A percentile compares a stretch with the other conserved stretches of the same genome.
Conservation (phyloP, 2,329 filamentous ascomycete species). For the Hypoxylon sp. region DNA sequence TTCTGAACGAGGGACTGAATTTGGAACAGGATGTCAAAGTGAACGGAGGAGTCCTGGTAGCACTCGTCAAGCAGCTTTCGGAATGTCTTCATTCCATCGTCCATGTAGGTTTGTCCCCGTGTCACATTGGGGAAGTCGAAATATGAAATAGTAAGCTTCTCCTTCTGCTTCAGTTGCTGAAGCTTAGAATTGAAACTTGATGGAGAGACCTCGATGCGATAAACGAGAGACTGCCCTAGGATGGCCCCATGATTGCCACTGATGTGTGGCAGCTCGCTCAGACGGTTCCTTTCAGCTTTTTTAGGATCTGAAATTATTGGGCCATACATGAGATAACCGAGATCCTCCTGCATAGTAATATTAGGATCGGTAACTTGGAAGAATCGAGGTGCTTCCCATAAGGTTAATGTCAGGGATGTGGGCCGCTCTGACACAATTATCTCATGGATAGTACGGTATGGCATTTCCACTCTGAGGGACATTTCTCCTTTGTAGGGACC, state of each 20-base stretch:
- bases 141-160: slow-evolving; percentile 46
- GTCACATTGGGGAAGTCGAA: slow-evolving; percentile 42
- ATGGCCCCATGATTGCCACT: slow-evolving; percentile 51
- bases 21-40: slow-evolving; percentile 71
- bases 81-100: slow-evolving; percentile 50
- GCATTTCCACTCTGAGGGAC: slow-evolving; percentile 60
- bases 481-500: slow-evolving; percentile 59
- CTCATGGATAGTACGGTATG: slow-evolving; percentile 62
- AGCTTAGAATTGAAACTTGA: slow-evolving; percentile 50
- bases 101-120: slow-evolving; percentile 37
- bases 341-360: slow-evolving; percentile 42
- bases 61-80: slow-evolving; percentile 49
- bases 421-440: slow-evolving; percentile 55
- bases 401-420: slow-evolving; percentile 61
- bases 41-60: slow-evolving; percentile 53
- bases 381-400: slow-evolving; percentile 65
- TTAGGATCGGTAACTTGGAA: slow-evolving; percentile 51
- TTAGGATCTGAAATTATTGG: slow-evolving; percentile 36
- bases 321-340: slow-evolving; percentile 30
- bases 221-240: slow-evolving; percentile 60
- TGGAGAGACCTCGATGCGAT: slow-evolving; percentile 53
- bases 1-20: slow-evolving; percentile 73
- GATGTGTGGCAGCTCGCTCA: slow-evolving; percentile 48
- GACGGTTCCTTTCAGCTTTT: slow-evolving; percentile 48
- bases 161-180: slow-evolving; percentile 45